Evolutionary conservation across 352 stramenopile species (phyloP).

Genomic region (Pythium utonaiense): DNA sequence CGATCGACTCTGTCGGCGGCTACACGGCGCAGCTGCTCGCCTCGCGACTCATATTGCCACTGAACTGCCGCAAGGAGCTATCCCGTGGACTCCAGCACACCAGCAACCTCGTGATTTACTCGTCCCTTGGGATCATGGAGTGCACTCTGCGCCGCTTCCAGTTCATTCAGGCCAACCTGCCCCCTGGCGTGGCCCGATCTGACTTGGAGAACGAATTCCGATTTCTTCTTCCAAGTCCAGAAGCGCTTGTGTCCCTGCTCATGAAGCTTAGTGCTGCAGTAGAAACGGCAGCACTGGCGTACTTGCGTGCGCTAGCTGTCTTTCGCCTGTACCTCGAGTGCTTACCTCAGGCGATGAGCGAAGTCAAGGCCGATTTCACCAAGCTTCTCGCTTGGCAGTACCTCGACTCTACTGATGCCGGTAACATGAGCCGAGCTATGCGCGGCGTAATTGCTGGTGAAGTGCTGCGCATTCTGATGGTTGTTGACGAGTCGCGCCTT

Average conservation of each 20-base stretch:
- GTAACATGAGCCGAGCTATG: conserved; percentile 23
- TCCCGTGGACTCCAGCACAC: conserved; percentile 75
- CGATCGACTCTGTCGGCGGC: not conserved
- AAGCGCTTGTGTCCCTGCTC: conserved; percentile 75
- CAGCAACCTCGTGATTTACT: conserved; percentile 76
- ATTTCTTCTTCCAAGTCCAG: conserved; percentile 66
- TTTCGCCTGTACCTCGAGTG: conserved; percentile 77
- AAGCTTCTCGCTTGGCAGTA: conserved; percentile 70
- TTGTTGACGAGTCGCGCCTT: conserved; percentile 53
- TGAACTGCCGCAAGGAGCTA: conserved; percentile 75
- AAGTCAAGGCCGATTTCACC: conserved; percentile 83
- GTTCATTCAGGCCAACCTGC: conserved; percentile 29
- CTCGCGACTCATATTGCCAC: conserved; percentile 59
- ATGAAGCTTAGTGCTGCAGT: conserved; percentile 59
- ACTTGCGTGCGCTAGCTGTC: conserved; percentile 68
- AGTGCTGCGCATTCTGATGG: conserved; percentile 63
- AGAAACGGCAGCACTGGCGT: conserved; percentile 48
- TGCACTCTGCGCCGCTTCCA: conserved; percentile 52
- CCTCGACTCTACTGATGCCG: conserved; percentile 28
- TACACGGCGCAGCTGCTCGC: conserved; percentile 45
- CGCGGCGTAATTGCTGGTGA: conserved; percentile 61
- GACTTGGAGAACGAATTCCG: conserved; percentile 68
- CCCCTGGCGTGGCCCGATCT: conserved; percentile 4
- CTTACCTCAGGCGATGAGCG: conserved; percentile 65
- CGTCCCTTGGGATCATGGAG: conserved; percentile 62